Evolutionary conservation across 2,329 filamentous ascomycete species (phyloP).

Genomic region (Cladophialophora chaetospira): DNA sequence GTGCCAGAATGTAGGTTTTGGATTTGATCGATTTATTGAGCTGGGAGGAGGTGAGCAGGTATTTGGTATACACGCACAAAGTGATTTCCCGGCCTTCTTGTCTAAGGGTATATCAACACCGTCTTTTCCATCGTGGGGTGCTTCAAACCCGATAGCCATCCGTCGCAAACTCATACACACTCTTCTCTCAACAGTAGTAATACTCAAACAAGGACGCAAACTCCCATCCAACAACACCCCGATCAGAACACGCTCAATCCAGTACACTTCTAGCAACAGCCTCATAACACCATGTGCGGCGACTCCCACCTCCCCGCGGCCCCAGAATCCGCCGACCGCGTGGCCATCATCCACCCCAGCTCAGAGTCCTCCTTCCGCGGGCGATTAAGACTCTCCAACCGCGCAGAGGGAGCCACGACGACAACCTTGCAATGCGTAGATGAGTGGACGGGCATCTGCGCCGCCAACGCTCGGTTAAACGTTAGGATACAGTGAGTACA

Average conservation of each 20-base stretch:
- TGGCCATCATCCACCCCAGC: conserved; percentile 32
- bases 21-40: background rate
- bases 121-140: no score
- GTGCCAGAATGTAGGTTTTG: background rate
- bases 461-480: background rate
- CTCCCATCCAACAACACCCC: background rate
- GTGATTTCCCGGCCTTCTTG: no score
- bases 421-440: conserved; percentile 21
- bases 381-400: conserved; percentile 25
- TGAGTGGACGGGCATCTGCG: background rate
- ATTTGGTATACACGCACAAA: background rate
- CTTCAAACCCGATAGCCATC: no score
- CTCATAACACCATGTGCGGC: conserved; percentile 18
- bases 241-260: background rate
- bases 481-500: conserved; percentile 27
- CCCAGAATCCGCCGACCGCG: conserved; percentile 30
- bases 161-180: no score
- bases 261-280: background rate
- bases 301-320: conserved; percentile 30
- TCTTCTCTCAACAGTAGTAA: background rate
- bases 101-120: no score
- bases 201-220: background rate
- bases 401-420: conserved; percentile 13
- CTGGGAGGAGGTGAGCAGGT: background rate
- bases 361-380: conserved; percentile 25